These are phyloP conservation scores for Schizonepeta tenuifolia DNA, from an alignment of 257 asterid species.

Conservation along the genomic window DNA sequence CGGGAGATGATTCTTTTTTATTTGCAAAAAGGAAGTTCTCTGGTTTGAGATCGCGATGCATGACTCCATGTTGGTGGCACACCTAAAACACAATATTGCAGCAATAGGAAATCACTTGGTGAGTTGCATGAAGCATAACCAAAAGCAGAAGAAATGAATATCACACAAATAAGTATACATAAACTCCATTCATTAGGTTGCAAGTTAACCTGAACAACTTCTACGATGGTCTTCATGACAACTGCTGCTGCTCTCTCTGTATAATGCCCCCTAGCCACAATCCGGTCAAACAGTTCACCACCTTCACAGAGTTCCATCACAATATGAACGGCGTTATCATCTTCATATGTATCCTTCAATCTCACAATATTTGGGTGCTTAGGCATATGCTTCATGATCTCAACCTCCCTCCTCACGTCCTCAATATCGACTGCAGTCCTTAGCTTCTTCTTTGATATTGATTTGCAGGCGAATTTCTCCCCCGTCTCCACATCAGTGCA, in stretches of 20 bases:
- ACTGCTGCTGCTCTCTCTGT: slow-evolving; percentile 74
- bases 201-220: slow-evolving; percentile 67
- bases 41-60: slow-evolving; percentile 85
- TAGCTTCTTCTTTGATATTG: slow-evolving; percentile 73
- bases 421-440: slow-evolving; percentile 70
- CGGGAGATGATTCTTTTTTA: slow-evolving; percentile 66
- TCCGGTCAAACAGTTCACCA: slow-evolving; percentile 74
- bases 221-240: slow-evolving; percentile 67
- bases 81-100: slow-evolving; percentile 43
- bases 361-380: slow-evolving; percentile 65
- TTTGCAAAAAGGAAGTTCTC: slow-evolving; percentile 71
- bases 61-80: slow-evolving; percentile 77
- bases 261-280: slow-evolving; percentile 78
- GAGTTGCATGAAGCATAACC: background rate
- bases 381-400: slow-evolving; percentile 78
- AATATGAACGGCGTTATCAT: slow-evolving; percentile 64
- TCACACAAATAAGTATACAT: background rate
- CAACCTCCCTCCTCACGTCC: slow-evolving; percentile 79
- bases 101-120: background rate
- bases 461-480: slow-evolving; percentile 71
- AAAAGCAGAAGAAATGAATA: background rate
- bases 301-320: slow-evolving; percentile 84
- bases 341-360: slow-evolving; percentile 68
- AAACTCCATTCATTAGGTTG: slow-evolving; percentile 8
- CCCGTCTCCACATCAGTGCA: slow-evolving; percentile 58